These are phyloP conservation scores for Kodamaea fukazawae DNA, from an alignment of 805 yeast species.

Conservation along the genomic window DNA sequence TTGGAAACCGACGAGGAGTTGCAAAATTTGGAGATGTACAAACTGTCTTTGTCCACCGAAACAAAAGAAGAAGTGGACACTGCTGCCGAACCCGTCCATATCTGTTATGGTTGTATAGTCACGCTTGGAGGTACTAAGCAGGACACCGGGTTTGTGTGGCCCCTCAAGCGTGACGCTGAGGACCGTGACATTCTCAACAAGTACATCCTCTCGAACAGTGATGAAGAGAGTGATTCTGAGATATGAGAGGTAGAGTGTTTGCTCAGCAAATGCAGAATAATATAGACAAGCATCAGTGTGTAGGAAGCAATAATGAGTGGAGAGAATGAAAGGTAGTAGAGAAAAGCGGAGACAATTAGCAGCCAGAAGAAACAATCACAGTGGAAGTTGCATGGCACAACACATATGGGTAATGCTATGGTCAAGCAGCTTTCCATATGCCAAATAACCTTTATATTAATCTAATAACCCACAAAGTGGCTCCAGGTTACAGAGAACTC, in stretches of 20 bases:
- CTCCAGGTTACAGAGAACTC: too few species aligned
- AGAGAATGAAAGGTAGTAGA: too few species aligned
- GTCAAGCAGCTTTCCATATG: too few species aligned
- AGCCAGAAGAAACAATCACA: too few species aligned
- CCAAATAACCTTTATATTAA: too few species aligned
- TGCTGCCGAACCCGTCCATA: conserved; percentile 18
- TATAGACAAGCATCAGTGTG: too few species aligned
- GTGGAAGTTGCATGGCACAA: too few species aligned
- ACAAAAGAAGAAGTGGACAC: conserved; percentile 12
- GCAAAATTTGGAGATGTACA: conserved; percentile 23
- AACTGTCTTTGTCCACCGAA: conserved; percentile 10
- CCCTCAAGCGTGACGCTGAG: conserved; percentile 22
- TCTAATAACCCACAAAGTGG: too few species aligned
- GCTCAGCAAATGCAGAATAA: too few species aligned
- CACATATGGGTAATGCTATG: too few species aligned
- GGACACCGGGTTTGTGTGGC: conserved; percentile 31
- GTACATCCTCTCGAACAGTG: conserved; percentile 27
- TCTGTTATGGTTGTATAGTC: conserved; percentile 79
- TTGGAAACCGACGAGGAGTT: conserved; percentile 41
- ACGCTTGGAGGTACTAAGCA: conserved; percentile 45
- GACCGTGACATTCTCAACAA: conserved; percentile 10
- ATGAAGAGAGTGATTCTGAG: conserved; percentile 16
- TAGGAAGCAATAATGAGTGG: background rate
- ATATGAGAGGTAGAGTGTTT: too few species aligned
- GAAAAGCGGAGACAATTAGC: too few species aligned